A percentile compares a stretch with the other conserved stretches of the same genome.
Evolutionary conservation across 129 eudicot genomes (phyloP).

Genomic region (Lactuca saligna): DNA sequence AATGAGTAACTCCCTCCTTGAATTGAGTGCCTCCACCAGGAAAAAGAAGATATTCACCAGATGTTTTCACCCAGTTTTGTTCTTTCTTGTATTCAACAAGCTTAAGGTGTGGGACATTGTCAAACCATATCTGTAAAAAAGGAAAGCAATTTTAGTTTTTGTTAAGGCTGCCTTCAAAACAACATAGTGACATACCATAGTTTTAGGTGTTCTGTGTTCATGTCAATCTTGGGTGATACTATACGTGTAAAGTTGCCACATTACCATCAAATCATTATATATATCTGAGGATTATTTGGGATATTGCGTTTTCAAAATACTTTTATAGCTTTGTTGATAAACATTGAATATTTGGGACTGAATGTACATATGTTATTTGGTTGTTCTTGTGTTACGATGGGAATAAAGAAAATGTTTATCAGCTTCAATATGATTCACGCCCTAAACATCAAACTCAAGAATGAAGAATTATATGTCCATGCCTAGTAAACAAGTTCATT

Average conservation of each 20-base stretch:
- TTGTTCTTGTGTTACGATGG: too few relatives aligned
- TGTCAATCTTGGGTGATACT: too few relatives aligned
- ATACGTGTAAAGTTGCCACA: too few relatives aligned
- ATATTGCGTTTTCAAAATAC: too few relatives aligned
- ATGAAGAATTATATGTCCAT: neutral
- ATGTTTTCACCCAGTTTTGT: slow-evolving; percentile 83
- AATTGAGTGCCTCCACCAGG: slow-evolving; percentile 99
- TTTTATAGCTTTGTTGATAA: too few relatives aligned
- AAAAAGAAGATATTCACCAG: slow-evolving; percentile 74
- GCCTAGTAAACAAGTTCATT: neutral
- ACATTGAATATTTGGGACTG: too few relatives aligned
- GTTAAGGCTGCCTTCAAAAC: too few relatives aligned
- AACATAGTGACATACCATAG: neutral
- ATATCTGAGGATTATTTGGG: too few relatives aligned
- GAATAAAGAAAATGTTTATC: slow-evolving; percentile 2
- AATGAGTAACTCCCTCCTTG: slow-evolving; percentile 75
- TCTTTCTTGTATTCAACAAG: slow-evolving; percentile 98
- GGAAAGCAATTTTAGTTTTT: neutral
- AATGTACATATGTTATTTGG: too few relatives aligned
- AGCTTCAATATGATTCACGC: neutral
- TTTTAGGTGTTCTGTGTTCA: too few relatives aligned
- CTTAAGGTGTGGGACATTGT: slow-evolving; percentile 98
- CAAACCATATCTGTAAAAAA: slow-evolving; percentile 76
- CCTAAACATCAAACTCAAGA: slow-evolving; percentile 1
- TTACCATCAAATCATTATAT: too few relatives aligned